phyloP scores from a whole-genome alignment of 1,284 basidiomycete genomes.

The Hemileia vastatrix region DNA sequence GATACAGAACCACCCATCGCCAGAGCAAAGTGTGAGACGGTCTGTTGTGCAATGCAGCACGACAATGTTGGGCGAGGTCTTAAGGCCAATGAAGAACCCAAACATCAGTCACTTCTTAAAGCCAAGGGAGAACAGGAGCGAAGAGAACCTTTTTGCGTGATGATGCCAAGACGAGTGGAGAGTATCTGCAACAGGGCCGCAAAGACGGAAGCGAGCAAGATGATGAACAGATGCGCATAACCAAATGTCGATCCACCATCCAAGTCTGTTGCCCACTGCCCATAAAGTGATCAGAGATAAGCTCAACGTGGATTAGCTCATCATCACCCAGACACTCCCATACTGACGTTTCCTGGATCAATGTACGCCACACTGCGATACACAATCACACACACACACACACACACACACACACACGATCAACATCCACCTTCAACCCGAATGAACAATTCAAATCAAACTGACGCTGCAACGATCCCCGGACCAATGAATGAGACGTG shows the following conservation, averaged over 20 bases:
- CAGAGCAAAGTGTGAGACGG: slow-evolving; percentile 55
- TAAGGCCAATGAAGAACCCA: slow-evolving; percentile 12
- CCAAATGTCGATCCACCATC: slow-evolving; percentile 49
- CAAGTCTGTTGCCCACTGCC: slow-evolving; percentile 40
- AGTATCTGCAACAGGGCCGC: slow-evolving; percentile 46
- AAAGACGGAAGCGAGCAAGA: slow-evolving; percentile 50
- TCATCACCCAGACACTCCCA: background rate
- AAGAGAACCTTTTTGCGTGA: slow-evolving; percentile 46
- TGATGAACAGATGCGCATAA: slow-evolving; percentile 74
- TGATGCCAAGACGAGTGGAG: slow-evolving; percentile 50
- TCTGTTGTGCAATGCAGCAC: slow-evolving; percentile 52
- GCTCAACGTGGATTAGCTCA: background rate
- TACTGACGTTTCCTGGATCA: slow-evolving; percentile 21
- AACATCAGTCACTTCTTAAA: slow-evolving; percentile 23
- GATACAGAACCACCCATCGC: slow-evolving; percentile 61
- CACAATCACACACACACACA: background rate
- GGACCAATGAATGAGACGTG: slow-evolving; percentile 48
- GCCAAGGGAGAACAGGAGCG: slow-evolving; percentile 31
- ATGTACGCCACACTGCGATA: slow-evolving; percentile 10
- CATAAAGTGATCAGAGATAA: slow-evolving; percentile 9
- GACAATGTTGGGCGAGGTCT: slow-evolving; percentile 38
- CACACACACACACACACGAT: background rate
- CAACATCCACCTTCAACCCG: background rate
- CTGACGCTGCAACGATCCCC: slow-evolving; percentile 46
- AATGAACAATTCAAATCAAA: slow-evolving; percentile 36